Evolutionary conservation across 345 rosid species (phyloP), one percentile per base, ranked within the genome.

Genomic region (Boechera divaricarpa): DNA sequence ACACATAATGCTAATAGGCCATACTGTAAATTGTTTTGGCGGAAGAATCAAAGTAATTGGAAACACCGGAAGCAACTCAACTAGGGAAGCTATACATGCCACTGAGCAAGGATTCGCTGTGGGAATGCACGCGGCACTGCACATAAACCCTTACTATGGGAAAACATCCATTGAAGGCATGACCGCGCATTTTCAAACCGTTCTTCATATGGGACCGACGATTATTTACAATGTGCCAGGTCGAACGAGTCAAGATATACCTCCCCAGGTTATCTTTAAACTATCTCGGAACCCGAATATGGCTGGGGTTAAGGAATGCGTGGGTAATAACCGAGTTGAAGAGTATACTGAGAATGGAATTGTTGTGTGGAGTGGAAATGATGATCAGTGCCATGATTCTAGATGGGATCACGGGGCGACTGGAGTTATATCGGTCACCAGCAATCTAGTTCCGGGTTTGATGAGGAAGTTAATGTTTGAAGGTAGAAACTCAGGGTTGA

Each of bases 51-150:
- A 89, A 81, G 95, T 92, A 42, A 86, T 94, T 32, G 95, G 95
- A 9, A 90, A 92, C 84, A 87, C 95, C 0, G 97, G 98, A 74
- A 92, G 98, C 66, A 94, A 90, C 84, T 94, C 92, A 3, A 94
- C 98, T 1, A 80, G 90, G 67, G 96, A 94, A 83, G 98, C 98
- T 1, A 89, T 89, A 61, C 97, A 89, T 64, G 98, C 97, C 13
- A 90, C 95, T 10, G 97, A 90, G 61, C 95, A 88, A 81, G 97
- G 98, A 35, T 94, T 92, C 74, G 97, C 90, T 6, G 90, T 92
- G 10, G 97, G 98, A 57, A 94, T 94, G 95, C 95, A 92, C 64
- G 98, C 88, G 15, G 95, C 97, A n/a, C 91, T 90, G 69, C 97
- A 94, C 79, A 92, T 94, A 63, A 94, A 94, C 76, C 97, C 97